Evolutionary conservation across 108 stramenopile genomes (phyloP).

Genomic region (Cyclotella sp.): DNA sequence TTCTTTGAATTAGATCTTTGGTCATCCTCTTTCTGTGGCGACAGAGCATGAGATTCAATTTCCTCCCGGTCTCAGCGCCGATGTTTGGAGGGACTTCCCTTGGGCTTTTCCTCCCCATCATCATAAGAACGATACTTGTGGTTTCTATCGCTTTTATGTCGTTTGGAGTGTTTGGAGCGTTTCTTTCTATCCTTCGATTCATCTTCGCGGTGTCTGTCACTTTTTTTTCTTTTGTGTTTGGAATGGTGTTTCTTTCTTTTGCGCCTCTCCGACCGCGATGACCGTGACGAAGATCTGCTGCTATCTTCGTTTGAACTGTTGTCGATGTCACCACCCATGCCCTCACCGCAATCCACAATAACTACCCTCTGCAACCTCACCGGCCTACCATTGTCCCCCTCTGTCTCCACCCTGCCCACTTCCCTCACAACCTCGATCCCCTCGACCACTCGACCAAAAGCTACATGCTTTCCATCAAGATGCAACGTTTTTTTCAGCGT

Average conservation of each 20-base stretch:
- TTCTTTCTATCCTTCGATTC: constrained; percentile 1
- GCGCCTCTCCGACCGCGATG: neutral
- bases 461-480: constrained; percentile 86
- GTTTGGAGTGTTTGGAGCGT: constrained; percentile 18
- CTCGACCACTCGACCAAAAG: constrained; percentile 73
- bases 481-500: constrained; percentile 67
- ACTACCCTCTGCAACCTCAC: constrained; percentile 64
- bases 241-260: constrained; percentile 6
- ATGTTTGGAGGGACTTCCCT: neutral
- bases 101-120: neutral
- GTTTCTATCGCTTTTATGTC: constrained; percentile 15
- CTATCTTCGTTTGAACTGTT: neutral
- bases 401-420: constrained; percentile 67
- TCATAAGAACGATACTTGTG: constrained; percentile 2
- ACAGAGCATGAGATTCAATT: neutral
- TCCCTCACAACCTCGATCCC: constrained; percentile 76
- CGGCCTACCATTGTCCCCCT: constrained; percentile 60
- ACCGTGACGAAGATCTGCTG: neutral
- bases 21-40: neutral
- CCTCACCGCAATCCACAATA: constrained; percentile 83
- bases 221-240: constrained; percentile 15
- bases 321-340: neutral
- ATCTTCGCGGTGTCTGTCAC: constrained; percentile 3
- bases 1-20: too few relatives aligned
- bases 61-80: neutral